phyloP scores from a whole-genome alignment of 805 yeast species.

The Cephaloascus albidus region DNA sequence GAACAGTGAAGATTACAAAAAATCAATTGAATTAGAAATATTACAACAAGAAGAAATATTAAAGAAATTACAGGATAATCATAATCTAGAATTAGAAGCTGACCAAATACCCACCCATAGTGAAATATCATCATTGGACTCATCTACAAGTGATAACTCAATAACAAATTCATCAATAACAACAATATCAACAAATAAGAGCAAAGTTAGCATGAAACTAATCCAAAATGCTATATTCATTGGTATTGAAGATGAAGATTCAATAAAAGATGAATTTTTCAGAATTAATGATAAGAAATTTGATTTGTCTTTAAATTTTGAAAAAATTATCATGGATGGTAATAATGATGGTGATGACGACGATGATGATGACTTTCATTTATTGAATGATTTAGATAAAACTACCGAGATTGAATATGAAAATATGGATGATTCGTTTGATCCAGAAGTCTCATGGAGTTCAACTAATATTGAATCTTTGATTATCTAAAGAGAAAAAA shows the following conservation, averaged over 20 bases:
- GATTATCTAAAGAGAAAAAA: not conserved
- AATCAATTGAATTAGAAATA: not conserved
- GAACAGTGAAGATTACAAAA: not conserved
- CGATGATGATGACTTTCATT: not conserved
- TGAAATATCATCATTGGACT: not conserved
- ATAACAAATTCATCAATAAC: not conserved
- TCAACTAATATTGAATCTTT: not conserved
- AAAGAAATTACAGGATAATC: not conserved
- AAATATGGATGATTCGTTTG: not conserved
- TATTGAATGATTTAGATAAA: not conserved
- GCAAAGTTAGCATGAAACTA: not conserved
- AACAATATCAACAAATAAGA: not conserved
- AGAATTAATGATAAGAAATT: not conserved
- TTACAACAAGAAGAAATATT: not conserved
- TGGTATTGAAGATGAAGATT: not conserved
- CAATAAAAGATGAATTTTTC: no score
- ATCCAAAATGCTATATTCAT: not conserved
- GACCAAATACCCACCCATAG: not conserved
- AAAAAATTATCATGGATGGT: not conserved
- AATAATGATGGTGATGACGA: not conserved
- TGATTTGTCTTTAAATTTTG: not conserved
- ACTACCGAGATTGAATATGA: not conserved
- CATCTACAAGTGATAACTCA: not conserved
- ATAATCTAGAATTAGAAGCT: not conserved
- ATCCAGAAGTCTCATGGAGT: not conserved